Evolutionary conservation across 805 yeast genomes (phyloP), one percentile per base, ranked within the genome.

Genomic region (Ogataea wickerhamii): DNA sequence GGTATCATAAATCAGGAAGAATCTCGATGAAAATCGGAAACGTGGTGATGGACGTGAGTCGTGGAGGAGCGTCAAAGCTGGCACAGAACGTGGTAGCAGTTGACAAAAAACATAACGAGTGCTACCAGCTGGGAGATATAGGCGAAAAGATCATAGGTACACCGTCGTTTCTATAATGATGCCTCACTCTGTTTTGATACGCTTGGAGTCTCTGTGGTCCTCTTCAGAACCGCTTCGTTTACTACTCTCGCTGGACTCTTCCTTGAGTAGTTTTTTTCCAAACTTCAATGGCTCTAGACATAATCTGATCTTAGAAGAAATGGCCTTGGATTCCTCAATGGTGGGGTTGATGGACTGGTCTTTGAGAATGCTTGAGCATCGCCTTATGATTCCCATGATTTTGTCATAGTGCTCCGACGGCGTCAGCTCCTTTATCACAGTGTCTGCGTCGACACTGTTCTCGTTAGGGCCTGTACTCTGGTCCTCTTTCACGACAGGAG

Each of bases 1-100:
- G 91, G 38, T 68, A 81, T 32, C 96, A 89, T 58, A 76, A 80
- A 52, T 86, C 96, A 1, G 98, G 98, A 3, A 85, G 76, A 55
- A 59, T 87, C 16, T 71, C 94, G 3, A 73, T 89, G 59, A 73
- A 77, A 43, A 64, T 91, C 26, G 96, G 95, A 11, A 74, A 78
- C 36, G 74, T 77, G 6, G 68, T 74, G 3, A 73, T 80, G 71
- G 87, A 82, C 40, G 78, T 88, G 17, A 67, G 79, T 4, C 72
- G 75, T 51, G 96, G 96, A 12, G 78, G 86, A 3, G 72, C 79
- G 10, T 60, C 84, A 5, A 69, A 74, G 4, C 80, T 87, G 45
- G 62, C 83, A 19, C 96, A 91, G 58, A 91, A 87, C 41, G 67
- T 86, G 7, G 76, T 82, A 11, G 60, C 61, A 1, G 61, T 69